Percentiles rank a stretch among this genome's conserved stretches.
Conservation (phyloP, 805 yeast genomes). For the Metschnikowia santaceciliae region DNA sequence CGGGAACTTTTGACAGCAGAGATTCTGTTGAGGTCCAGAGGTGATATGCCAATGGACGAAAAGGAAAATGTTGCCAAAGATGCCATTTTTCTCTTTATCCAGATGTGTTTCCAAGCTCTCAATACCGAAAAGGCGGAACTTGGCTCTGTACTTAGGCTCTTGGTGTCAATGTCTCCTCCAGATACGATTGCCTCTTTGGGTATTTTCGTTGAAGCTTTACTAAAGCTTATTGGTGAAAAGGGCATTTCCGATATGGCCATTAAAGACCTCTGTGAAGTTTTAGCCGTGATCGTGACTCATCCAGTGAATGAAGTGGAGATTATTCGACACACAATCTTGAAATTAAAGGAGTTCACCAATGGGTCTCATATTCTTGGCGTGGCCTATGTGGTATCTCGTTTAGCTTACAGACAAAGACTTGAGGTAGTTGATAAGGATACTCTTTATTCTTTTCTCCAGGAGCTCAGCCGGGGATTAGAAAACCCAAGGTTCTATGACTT, state of each 20-base stretch:
- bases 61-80: slow-evolving; percentile 12
- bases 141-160: slow-evolving; percentile 33
- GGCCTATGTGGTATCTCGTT: slow-evolving; percentile 47
- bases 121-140: slow-evolving; percentile 24
- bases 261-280: slow-evolving; percentile 36
- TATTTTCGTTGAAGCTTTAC: slow-evolving; percentile 19
- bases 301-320: slow-evolving; percentile 17
- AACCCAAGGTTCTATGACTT: slow-evolving; percentile 21
- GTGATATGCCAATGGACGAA: slow-evolving; percentile 17
- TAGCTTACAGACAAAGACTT: slow-evolving; percentile 27
- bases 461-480: slow-evolving; percentile 15
- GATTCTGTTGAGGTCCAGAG: slow-evolving; percentile 15
- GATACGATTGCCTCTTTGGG: slow-evolving; percentile 21
- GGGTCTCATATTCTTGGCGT: slow-evolving; percentile 24
- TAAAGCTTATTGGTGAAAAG: slow-evolving; percentile 22
- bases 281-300: slow-evolving; percentile 51
- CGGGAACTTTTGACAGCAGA: slow-evolving; percentile 23
- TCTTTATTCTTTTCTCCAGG: slow-evolving; percentile 11
- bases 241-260: slow-evolving; percentile 21
- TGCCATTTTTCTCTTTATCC: slow-evolving; percentile 23
- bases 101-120: slow-evolving; percentile 35
- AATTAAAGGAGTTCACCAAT: neutral
- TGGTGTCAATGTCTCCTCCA: slow-evolving; percentile 31
- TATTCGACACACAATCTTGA: neutral
- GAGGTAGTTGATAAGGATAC: neutral